phyloP scores from a whole-genome alignment of 768 basidiomycete species.

The Cyathus striatus region DNA sequence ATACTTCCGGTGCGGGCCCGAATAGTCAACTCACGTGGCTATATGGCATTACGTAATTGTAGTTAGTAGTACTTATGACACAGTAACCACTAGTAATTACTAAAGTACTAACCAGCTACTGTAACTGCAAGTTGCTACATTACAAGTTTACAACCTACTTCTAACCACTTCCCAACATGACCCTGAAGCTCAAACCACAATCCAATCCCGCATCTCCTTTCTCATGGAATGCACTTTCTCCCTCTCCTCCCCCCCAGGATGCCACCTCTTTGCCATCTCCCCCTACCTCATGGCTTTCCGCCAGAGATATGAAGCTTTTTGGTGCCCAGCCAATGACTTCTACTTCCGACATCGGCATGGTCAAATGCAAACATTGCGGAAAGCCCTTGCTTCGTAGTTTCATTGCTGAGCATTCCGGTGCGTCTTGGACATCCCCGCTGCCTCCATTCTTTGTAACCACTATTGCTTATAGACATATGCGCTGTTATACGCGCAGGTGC shows the following conservation, averaged over 20 bases:
- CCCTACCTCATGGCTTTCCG: conserved; percentile 82
- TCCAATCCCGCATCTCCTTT: conserved; percentile 49
- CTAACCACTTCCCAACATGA: conserved; percentile 18
- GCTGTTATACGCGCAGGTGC: conserved; percentile 47
- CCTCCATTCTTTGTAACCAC: no score
- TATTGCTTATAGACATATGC: conserved; percentile 59
- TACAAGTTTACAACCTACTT: neutral
- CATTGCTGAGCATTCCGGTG: conserved; percentile 72
- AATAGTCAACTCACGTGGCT: no score
- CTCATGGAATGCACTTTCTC: conserved; percentile 50
- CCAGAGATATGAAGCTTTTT: conserved; percentile 84
- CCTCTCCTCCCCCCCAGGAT: conserved; percentile 31
- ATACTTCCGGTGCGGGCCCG: no score
- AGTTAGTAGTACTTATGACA: no score
- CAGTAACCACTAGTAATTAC: no score
- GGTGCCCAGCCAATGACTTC: conserved; percentile 71
- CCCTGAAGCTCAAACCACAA: conserved; percentile 39
- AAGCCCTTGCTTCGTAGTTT: conserved; percentile 79
- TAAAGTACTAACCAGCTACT: no score
- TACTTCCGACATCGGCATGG: conserved; percentile 52
- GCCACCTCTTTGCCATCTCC: conserved; percentile 53
- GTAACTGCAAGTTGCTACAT: no score
- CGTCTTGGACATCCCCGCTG: conserved; percentile 1
- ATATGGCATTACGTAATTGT: no score
- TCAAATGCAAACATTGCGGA: conserved; percentile 75